Evolutionary conservation across 805 yeast genomes (phyloP), one percentile per base, ranked within the genome.

Genomic region (Kazachstania bromeliacearum): DNA sequence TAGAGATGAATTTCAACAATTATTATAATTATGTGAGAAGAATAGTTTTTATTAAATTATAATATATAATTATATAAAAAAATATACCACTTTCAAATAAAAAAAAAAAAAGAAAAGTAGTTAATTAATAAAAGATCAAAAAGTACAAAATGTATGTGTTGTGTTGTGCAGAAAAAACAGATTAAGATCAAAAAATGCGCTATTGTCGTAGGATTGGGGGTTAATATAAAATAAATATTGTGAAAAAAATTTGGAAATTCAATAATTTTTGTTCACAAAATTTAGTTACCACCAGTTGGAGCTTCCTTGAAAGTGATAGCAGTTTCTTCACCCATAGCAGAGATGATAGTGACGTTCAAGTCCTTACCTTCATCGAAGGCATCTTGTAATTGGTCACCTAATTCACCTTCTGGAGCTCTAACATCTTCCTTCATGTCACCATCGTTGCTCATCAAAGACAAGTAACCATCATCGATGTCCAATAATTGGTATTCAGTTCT

Each of bases 401-500:
- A 71, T 66, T 92, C 97, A 63, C 95, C 95, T 50, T 92, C 97
- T 73, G 98, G 97, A 51, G 83, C 77, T 75, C 82, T 84, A 70
- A 92, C 97, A 65, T 92, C 98, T 67, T 89, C 98, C 83, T 92
- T 92, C 78, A 95, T 85, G 68, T 84, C 92, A 77, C 98, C 98
- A 55, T 92, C 97, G 61, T 68, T 62, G 77, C 87, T 83, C 96
- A 92, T 88, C 70, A 92, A 80, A 63, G 83, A 82, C 66, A 92
- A 80, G 94, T 68, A 92, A 52, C 95, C 98, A 62, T 92, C 98
- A 64, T 92, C 98, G 62, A 92, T 87, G 75, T 92, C 95, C 71
- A 89, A 83, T 68, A 82, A 84, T 76, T 85, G 95, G 82, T 50
- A 92, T 78, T 92, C 98, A 57, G 80, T 76, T 80, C 98, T 94